Evolutionary conservation across 345 rosid genomes (phyloP).

Genomic region (Aquilaria sinensis): DNA sequence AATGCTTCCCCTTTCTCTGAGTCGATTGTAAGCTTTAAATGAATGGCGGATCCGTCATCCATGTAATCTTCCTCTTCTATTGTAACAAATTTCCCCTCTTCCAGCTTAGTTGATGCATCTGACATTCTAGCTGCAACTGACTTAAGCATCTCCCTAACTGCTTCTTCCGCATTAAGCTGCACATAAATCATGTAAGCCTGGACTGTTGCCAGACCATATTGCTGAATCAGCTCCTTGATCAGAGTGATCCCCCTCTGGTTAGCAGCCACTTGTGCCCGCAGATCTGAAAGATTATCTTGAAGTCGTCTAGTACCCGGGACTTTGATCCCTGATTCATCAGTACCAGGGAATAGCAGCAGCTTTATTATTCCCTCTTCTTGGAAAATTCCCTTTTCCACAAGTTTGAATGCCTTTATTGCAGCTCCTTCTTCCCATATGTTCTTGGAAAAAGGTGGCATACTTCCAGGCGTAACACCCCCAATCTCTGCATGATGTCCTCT

Average conservation of each 20-base stretch:
- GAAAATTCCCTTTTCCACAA: conserved; percentile 73
- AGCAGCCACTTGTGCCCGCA: conserved; percentile 96
- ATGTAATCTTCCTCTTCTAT: conserved; percentile 86
- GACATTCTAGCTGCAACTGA: conserved; percentile 63
- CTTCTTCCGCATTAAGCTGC: conserved; percentile 87
- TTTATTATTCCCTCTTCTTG: conserved; percentile 86
- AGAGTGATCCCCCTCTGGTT: conserved; percentile 88
- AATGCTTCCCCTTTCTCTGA: conserved; percentile 68
- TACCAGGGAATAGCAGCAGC: conserved; percentile 60
- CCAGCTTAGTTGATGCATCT: conserved; percentile 23
- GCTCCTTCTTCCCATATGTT: conserved; percentile 97
- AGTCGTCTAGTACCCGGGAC: conserved; percentile 85
- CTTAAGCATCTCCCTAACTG: conserved; percentile 94
- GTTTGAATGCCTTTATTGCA: conserved; percentile 91
- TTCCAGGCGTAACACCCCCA: conserved; percentile 99
- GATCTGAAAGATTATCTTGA: conserved; percentile 90
- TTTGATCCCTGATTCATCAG: conserved; percentile 36
- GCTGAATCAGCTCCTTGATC: conserved; percentile 85
- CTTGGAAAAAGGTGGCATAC: conserved; percentile 99
- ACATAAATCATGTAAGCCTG: conserved; percentile 94
- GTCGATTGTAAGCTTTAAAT: conserved; percentile 66
- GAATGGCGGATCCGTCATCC: conserved; percentile 92
- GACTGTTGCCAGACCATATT: conserved; percentile 75
- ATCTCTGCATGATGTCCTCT: conserved; percentile 99
- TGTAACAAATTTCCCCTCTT: conserved; percentile 28